These are phyloP conservation scores for Xylaria curta DNA, from an alignment of 495 filamentous ascomycete species.

Conservation along the genomic window DNA sequence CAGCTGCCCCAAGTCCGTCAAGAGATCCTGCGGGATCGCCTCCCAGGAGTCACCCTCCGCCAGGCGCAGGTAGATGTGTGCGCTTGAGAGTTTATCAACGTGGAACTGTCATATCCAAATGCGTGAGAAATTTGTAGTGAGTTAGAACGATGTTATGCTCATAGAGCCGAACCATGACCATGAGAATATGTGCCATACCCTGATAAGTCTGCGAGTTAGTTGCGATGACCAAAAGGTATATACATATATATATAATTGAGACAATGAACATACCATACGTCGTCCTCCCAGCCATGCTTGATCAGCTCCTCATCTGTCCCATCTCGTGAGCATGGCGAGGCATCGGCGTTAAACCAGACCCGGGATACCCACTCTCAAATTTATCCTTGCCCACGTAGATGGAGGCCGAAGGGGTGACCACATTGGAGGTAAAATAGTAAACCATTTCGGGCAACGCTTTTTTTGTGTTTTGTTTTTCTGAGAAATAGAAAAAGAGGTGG, in stretches of 20 bases:
- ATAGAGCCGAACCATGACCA: neutral
- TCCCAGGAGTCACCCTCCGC: constrained; percentile 87
- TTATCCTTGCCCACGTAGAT: constrained; percentile 99
- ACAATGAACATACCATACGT: constrained; percentile 77
- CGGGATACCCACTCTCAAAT: constrained; percentile 80
- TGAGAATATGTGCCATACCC: constrained; percentile 35
- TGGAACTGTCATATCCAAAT: constrained; percentile 71
- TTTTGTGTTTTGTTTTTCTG: neutral
- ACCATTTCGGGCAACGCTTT: constrained; percentile 68
- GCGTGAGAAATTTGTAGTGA: neutral
- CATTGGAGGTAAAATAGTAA: constrained; percentile 91
- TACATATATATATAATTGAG: neutral
- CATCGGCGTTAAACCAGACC: constrained; percentile 26
- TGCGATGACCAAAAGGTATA: neutral
- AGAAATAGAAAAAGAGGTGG: constrained; percentile 2
- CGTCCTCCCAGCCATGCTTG: constrained; percentile 88
- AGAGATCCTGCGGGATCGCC: constrained; percentile 71
- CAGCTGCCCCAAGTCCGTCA: constrained; percentile 89
- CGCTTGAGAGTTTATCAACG: constrained; percentile 95
- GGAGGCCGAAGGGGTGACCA: constrained; percentile 72
- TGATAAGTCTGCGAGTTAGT: constrained; percentile 21
- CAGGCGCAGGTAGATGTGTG: constrained; percentile 92
- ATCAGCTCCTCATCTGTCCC: constrained; percentile 91
- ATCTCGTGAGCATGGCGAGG: constrained; percentile 38
- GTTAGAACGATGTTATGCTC: neutral